Percentiles rank a stretch among this genome's conserved stretches.
Evolutionary conservation across 495 filamentous ascomycete species (phyloP).

Genomic region (Recurvomyces mirabilis): DNA sequence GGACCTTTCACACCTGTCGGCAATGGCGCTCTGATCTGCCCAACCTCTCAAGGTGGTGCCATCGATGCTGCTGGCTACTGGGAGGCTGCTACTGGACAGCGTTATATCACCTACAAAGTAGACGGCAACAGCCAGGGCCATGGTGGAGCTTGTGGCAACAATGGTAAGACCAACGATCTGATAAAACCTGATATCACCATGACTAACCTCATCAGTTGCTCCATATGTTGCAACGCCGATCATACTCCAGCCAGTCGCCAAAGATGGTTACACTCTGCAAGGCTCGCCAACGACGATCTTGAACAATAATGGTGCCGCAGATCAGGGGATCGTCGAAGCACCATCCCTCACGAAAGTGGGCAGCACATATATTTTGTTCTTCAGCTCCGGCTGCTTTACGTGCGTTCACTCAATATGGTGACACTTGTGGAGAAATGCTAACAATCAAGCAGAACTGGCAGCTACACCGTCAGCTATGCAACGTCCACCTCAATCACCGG

Average conservation of each 20-base stretch:
- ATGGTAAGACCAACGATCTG: no score
- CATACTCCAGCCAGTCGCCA: slow-evolving; percentile 15
- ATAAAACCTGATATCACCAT: no score
- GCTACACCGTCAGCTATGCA: slow-evolving; percentile 22
- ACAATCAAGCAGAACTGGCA: no score
- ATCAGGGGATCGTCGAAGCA: slow-evolving; percentile 19
- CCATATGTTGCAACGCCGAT: slow-evolving; percentile 17
- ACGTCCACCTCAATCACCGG: slow-evolving; percentile 12
- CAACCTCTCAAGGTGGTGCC: slow-evolving; percentile 19
- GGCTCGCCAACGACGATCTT: slow-evolving; percentile 6
- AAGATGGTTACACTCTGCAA: slow-evolving; percentile 14
- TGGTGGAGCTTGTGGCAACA: slow-evolving; percentile 19
- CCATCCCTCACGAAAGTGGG: slow-evolving; percentile 13
- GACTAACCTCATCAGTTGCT: no score
- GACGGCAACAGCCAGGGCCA: slow-evolving; percentile 19
- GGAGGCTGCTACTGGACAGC: slow-evolving; percentile 12
- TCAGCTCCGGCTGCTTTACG: slow-evolving; percentile 17
- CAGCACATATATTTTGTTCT: slow-evolving; percentile 16
- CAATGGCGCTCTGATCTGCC: slow-evolving; percentile 14
- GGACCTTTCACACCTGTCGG: slow-evolving; percentile 31
- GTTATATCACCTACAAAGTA: slow-evolving; percentile 22
- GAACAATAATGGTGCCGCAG: slow-evolving; percentile 16
- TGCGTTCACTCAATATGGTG: no score
- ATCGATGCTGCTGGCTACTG: slow-evolving; percentile 20
- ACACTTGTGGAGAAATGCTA: no score